Evolutionary conservation across 306 rosid genomes (phyloP), one percentile per base, ranked within the genome.

Genomic region (Arachis stenosperma): DNA sequence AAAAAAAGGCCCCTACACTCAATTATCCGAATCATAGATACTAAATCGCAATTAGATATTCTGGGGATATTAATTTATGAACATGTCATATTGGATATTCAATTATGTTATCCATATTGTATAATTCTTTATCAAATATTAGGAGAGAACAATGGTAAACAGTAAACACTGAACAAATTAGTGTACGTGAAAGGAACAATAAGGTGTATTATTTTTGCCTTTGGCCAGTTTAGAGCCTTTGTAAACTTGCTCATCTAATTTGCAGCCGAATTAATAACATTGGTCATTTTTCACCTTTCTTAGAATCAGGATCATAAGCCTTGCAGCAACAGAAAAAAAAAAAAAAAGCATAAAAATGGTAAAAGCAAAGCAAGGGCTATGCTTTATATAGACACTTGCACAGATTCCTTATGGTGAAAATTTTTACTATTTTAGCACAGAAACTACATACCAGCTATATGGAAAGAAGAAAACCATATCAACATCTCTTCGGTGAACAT

Each of bases 381-480:
- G 64, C 2, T 41, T 22, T 33, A 33, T 57, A 11, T 57, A 14
- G 50, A 27, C 30, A 72, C 53, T 11, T 13, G 65, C 37, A 66
- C 3, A 78, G 67, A 67, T 73, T 67, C 40, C 5, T 0, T 17
- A 33, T 33, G 30, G 63, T 57, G 43, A 70, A 42, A 42, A 59
- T 10, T 48, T 7, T 40, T 13, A 76, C 41, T 10, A 71, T 82
- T 22, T 22, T 22, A 33, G 4, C 37, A 33, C 37, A 33, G 3
- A 2, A 4, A 33, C 37, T 71, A 91, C 85, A 88, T 86, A 65
- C 96, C 98, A 67, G 97, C 83, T 54, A 87, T 77, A 69, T 94
- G 98, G 72, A 91, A 94, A 71, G 96, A 94, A 77, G 97, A 91
- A 80, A 89, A 94, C 87, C 96, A 94, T 4, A 91, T 88, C 33